Conservation (phyloP, 2,329 filamentous ascomycete species). For the Cryoendolithus antarcticus region DNA sequence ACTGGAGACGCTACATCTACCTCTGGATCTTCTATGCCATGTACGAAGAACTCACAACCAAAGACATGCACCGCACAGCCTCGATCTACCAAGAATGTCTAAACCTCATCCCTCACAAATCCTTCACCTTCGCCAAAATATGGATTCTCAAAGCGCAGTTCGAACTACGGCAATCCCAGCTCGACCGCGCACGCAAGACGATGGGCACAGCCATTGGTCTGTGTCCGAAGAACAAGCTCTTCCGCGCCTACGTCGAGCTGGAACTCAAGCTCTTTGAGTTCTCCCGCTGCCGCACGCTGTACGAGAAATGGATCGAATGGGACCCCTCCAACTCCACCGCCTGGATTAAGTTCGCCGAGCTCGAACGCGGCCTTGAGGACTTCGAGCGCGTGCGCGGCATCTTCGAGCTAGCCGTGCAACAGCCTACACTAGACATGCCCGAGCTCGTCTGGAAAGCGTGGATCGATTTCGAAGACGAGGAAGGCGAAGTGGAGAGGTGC, state of each 20-base stretch:
- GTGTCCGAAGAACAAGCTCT: constrained; percentile 92
- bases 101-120: constrained; percentile 81
- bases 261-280: constrained; percentile 95
- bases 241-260: constrained; percentile 84
- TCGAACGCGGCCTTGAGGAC: constrained; percentile 86
- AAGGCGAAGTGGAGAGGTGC: constrained; percentile 77
- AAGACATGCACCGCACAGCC: constrained; percentile 63
- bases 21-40: constrained; percentile 96
- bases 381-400: constrained; percentile 78
- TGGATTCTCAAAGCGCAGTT: constrained; percentile 93
- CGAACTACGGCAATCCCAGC: constrained; percentile 74
- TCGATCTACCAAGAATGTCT: constrained; percentile 88
- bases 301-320: constrained; percentile 88
- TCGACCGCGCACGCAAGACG: constrained; percentile 72
- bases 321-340: constrained; percentile 82
- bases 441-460: constrained; percentile 96
- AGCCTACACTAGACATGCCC: constrained; percentile 85
- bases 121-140: constrained; percentile 93
- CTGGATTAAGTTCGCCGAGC: constrained; percentile 92
- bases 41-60: constrained; percentile 81
- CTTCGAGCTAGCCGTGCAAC: constrained; percentile 77
- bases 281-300: constrained; percentile 74
- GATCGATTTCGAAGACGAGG: constrained; percentile 96
- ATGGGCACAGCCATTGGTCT: constrained; percentile 82
- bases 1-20: constrained; percentile 96